Evolutionary conservation across 805 yeast species (phyloP).

Genomic region (Debaryomyces maramus): DNA sequence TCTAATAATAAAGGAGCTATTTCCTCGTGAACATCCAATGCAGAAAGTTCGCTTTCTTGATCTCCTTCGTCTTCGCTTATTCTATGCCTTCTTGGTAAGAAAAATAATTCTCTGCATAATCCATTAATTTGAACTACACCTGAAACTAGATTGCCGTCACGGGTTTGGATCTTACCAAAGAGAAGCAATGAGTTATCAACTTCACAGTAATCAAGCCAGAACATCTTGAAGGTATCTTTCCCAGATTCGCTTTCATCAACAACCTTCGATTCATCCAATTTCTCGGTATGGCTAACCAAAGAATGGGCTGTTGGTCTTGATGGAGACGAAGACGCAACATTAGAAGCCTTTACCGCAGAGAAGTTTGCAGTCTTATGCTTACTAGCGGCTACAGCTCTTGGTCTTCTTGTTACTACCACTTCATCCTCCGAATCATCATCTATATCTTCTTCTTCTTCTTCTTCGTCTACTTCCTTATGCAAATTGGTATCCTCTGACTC

Average conservation of each 20-base stretch:
- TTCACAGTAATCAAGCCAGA: slow-evolving; percentile 89
- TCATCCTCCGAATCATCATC: slow-evolving; percentile 58
- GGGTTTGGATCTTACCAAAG: slow-evolving; percentile 76
- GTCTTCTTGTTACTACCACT: slow-evolving; percentile 53
- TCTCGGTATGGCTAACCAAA: slow-evolving; percentile 31
- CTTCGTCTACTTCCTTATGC: slow-evolving; percentile 6
- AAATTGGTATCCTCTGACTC: slow-evolving; percentile 3
- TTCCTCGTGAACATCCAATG: slow-evolving; percentile 77
- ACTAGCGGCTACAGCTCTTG: slow-evolving; percentile 46
- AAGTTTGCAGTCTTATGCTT: slow-evolving; percentile 43
- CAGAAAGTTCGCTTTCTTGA: slow-evolving; percentile 37
- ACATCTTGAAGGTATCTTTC: slow-evolving; percentile 64
- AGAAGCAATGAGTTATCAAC: slow-evolving; percentile 65
- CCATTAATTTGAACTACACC: slow-evolving; percentile 76
- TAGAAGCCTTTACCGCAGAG: slow-evolving; percentile 34
- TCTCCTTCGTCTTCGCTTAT: slow-evolving; percentile 42
- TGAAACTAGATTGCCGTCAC: slow-evolving; percentile 61
- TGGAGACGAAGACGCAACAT: slow-evolving; percentile 24
- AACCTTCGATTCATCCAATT: slow-evolving; percentile 27
- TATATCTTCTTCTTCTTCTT: slow-evolving; percentile 24
- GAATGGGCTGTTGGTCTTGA: slow-evolving; percentile 17
- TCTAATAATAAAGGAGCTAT: slow-evolving; percentile 64
- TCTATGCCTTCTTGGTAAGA: slow-evolving; percentile 64
- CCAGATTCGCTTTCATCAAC: slow-evolving; percentile 22
- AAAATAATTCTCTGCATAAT: slow-evolving; percentile 67